A percentile compares a stretch with the other conserved stretches of the same genome.
These are phyloP conservation scores for Microbotryomycetes sp. DNA, from an alignment of 1,284 basidiomycete genomes.

Conservation along the genomic window DNA sequence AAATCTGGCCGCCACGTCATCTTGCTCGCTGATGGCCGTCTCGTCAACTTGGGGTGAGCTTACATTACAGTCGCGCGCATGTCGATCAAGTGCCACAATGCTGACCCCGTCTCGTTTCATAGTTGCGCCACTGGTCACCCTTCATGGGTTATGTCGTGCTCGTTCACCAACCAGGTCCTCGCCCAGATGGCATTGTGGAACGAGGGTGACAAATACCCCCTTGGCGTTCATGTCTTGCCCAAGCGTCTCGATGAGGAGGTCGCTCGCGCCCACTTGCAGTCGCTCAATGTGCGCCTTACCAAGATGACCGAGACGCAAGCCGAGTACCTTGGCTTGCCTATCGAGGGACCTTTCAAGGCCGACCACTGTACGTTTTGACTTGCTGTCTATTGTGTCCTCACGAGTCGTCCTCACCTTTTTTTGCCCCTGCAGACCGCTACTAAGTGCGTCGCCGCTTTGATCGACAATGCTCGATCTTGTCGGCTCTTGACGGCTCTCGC, in stretches of 20 bases:
- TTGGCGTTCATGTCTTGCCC: slow-evolving; percentile 93
- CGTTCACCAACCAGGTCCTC: slow-evolving; percentile 97
- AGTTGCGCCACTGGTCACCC: slow-evolving; percentile 46
- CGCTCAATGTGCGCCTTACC: slow-evolving; percentile 54
- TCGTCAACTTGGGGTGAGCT: slow-evolving; percentile 91
- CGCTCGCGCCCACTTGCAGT: slow-evolving; percentile 82
- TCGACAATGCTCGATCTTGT: neutral
- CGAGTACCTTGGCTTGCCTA: slow-evolving; percentile 85
- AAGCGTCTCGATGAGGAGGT: slow-evolving; percentile 99
- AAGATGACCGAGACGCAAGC: slow-evolving; percentile 70
- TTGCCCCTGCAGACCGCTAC: neutral
- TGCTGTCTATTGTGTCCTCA: neutral
- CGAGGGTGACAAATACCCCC: slow-evolving; percentile 72
- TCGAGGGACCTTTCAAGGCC: slow-evolving; percentile 76
- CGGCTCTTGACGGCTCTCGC: neutral
- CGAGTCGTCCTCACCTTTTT: too few relatives aligned
- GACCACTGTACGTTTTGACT: neutral
- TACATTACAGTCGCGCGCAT: neutral
- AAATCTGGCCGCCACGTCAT: slow-evolving; percentile 85
- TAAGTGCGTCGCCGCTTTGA: neutral
- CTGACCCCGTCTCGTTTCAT: neutral
- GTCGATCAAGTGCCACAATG: neutral
- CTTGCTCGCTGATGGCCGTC: slow-evolving; percentile 95
- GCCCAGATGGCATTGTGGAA: slow-evolving; percentile 99
- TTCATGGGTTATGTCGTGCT: slow-evolving; percentile 98